Base-by-base conservation (phyloP, 495 filamentous ascomycete genomes). In the Oidiodendron maius region DNA sequence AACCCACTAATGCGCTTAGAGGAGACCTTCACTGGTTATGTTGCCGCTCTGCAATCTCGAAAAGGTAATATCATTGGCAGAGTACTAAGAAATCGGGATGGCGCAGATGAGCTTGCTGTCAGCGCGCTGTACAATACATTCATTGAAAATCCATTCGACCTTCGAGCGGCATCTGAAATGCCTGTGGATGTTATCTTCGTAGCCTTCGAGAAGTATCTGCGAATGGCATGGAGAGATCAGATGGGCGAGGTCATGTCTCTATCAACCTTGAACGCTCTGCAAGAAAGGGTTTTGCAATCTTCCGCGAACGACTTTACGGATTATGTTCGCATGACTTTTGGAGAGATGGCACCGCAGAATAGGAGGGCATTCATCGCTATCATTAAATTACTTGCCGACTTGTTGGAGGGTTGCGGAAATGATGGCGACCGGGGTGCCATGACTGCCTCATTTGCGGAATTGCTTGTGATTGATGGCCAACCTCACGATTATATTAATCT, bases 191-290 rank as follows among this genome's bases (percentile, higher is more conserved):
- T 91, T n/a, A 72, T 96, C 9, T 95, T 96, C 56, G 83, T 84
- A 15, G 87, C 91, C 1, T 98, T 98, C 59, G 90, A 95, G 57
- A 96, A 93, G 50, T 98, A 96, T 52, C 72, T 96, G 59, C 81
- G 78, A 48, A 83, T 86, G 48, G 89, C 89, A 23, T 98, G 93
- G 93, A 81, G 74, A 45, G 82, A 89, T 40, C 84, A 87, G 52
- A 91, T 96, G 73, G 94, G 94, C 0, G 78, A 86, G 2, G 72
- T 97, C 28, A 75, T 97, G 50, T 73, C 81, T 2, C 62, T 72
- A 24, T 68, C 82, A 20, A 72, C 76, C 13, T 66, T 95, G 22
- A 76, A 80, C 41, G 70, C 74, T 11, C 70, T 98, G 18, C 89
- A 91, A 57, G 71, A 72, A 25, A 84, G 87, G 52, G 86, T 86